Evolutionary conservation across 2,329 filamentous ascomycete species (phyloP).

Genomic region (Cytospora piceae): DNA sequence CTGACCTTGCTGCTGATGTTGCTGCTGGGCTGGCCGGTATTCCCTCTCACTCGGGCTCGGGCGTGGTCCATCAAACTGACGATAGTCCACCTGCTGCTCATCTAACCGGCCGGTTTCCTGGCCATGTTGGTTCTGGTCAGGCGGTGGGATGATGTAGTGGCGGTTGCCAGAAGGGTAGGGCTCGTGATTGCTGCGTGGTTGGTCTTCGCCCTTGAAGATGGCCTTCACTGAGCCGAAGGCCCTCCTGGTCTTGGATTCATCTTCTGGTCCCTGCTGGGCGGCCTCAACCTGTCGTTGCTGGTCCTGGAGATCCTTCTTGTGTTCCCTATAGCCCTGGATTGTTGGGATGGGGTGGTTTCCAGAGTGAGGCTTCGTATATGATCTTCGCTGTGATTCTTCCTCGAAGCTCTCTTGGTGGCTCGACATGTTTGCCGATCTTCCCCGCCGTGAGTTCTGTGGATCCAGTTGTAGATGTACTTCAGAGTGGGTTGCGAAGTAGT

Average conservation of each 20-base stretch:
- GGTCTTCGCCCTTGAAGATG: constrained; percentile 42
- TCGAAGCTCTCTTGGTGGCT: constrained; percentile 43
- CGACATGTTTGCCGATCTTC: constrained; percentile 38
- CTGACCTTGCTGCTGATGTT: constrained; percentile 31
- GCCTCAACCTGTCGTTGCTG: constrained; percentile 38
- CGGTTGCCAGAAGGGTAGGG: constrained; percentile 44
- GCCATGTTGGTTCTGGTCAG: constrained; percentile 9
- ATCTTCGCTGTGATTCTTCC: constrained; percentile 40
- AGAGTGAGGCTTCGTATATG: constrained; percentile 46
- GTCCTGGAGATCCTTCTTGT: constrained; percentile 48
- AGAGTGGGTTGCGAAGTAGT: no score
- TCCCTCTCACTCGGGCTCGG: constrained; percentile 26
- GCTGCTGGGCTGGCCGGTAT: constrained; percentile 17
- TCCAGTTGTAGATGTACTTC: neutral
- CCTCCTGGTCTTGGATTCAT: constrained; percentile 41
- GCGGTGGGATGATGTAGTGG: constrained; percentile 34
- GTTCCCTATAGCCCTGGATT: constrained; percentile 52
- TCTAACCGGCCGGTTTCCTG: constrained; percentile 7
- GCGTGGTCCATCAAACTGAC: neutral
- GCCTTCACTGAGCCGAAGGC: constrained; percentile 44
- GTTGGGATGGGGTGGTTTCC: constrained; percentile 52
- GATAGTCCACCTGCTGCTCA: constrained; percentile 3
- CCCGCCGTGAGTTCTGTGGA: neutral
- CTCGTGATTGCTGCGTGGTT: constrained; percentile 36
- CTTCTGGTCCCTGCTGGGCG: constrained; percentile 40